Percentiles rank a stretch among this genome's conserved stretches.
These are phyloP conservation scores for Colletotrichum brevisporum DNA, from an alignment of 2,329 filamentous ascomycete species.

Conservation along the genomic window DNA sequence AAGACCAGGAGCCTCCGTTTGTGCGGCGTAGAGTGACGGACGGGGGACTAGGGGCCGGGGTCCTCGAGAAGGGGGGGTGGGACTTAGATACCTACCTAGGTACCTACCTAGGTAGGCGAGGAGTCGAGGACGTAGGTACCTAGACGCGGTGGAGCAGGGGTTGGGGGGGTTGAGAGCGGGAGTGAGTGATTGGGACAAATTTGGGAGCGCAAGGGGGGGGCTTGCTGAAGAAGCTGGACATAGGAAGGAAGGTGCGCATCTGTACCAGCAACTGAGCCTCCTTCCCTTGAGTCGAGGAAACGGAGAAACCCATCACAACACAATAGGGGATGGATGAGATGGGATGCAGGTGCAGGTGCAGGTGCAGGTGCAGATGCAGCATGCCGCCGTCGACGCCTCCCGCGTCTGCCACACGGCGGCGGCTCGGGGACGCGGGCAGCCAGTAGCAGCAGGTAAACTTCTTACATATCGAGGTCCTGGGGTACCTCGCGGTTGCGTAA, in stretches of 20 bases:
- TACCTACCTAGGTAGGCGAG: no score
- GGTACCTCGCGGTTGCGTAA: not conserved
- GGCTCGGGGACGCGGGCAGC: not conserved
- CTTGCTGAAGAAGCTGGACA: conserved; percentile 20
- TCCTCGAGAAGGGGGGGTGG: conserved; percentile 3
- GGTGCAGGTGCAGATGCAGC: not conserved
- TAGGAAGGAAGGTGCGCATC: not conserved
- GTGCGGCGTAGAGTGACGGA: conserved; percentile 31
- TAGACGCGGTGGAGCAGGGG: not conserved
- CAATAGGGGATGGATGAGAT: no score
- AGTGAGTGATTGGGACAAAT: conserved; percentile 22
- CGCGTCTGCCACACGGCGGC: not conserved
- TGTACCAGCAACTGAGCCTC: not conserved
- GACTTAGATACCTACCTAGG: no score
- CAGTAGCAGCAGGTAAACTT: not conserved
- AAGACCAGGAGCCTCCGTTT: conserved; percentile 16
- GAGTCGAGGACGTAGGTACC: no score
- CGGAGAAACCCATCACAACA: not conserved
- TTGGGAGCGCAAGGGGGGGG: conserved; percentile 14
- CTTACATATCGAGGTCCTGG: not conserved
- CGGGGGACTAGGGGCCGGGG: conserved; percentile 9
- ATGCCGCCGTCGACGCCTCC: not conserved
- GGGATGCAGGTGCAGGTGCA: no score
- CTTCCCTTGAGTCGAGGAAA: not conserved
- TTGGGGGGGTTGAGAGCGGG: not conserved